These are phyloP conservation scores for Bassia scoparia DNA, from an alignment of 148 eudicot species.

Conservation along the genomic window DNA sequence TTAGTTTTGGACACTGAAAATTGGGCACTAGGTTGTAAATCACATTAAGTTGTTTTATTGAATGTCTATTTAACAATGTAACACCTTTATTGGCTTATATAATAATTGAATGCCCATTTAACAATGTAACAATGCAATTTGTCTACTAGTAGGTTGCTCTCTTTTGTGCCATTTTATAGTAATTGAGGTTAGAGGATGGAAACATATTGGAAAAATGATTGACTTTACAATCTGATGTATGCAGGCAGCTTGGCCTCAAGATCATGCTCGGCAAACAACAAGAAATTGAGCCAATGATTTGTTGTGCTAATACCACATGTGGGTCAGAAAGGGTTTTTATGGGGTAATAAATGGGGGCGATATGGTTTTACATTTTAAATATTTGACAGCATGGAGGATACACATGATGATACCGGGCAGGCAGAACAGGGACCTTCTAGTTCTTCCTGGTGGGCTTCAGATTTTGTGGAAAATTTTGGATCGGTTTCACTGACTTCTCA, in stretches of 20 bases:
- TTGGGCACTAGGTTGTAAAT: not conserved
- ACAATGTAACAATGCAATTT: too few species aligned
- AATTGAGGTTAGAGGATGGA: not conserved
- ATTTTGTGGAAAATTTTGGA: slow-evolving; percentile 65
- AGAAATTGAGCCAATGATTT: slow-evolving; percentile 33
- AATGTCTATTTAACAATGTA: not conserved
- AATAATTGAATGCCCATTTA: too few species aligned
- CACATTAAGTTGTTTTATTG: not conserved
- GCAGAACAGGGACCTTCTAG: slow-evolving; percentile 61
- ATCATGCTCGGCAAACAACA: slow-evolving; percentile 19
- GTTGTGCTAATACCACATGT: slow-evolving; percentile 20
- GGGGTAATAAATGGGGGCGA: slow-evolving; percentile 42
- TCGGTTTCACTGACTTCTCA: slow-evolving; percentile 71
- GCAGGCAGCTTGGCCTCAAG: slow-evolving; percentile 41
- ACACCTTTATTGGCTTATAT: slow-evolving; percentile 7
- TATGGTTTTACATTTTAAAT: slow-evolving; percentile 45
- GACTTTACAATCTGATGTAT: slow-evolving; percentile 15
- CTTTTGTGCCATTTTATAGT: not conserved
- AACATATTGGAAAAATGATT: not conserved
- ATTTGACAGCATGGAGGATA: slow-evolving; percentile 72
- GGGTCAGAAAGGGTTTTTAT: slow-evolving; percentile 35
- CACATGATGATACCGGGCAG: slow-evolving; percentile 51
- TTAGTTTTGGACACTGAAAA: not conserved
- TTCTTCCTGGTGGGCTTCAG: slow-evolving; percentile 72
- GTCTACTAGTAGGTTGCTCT: not conserved